Evolutionary conservation across 2,329 filamentous ascomycete species (phyloP).

Genomic region (Colletotrichum limetticola): DNA sequence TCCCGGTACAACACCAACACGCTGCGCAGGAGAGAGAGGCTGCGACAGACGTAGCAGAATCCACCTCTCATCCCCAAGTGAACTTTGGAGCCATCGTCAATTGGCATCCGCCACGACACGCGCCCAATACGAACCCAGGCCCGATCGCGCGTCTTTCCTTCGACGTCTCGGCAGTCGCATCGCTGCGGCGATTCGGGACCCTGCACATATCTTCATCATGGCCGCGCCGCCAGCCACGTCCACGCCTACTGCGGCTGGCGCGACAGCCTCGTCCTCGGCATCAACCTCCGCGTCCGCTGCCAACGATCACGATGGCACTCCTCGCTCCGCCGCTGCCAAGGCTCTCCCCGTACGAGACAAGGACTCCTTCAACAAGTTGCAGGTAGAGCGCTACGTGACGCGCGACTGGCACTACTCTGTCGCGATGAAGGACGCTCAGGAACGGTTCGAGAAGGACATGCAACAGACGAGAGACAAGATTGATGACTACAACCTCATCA

Average conservation of each 20-base stretch:
- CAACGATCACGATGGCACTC: slow-evolving; percentile 33
- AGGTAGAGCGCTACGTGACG: slow-evolving; percentile 64
- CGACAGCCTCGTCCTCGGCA: slow-evolving; percentile 46
- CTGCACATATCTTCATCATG: slow-evolving; percentile 49
- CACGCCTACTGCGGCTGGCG: slow-evolving; percentile 39
- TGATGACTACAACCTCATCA: slow-evolving; percentile 74
- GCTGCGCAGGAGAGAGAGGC: slow-evolving; percentile 25
- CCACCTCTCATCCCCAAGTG: slow-evolving; percentile 26
- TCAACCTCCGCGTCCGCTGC: slow-evolving; percentile 42
- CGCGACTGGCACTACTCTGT: slow-evolving; percentile 66
- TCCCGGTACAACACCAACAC: slow-evolving; percentile 31
- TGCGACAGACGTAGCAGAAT: slow-evolving; percentile 31
- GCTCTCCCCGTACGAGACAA: slow-evolving; percentile 61
- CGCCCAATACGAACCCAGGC: slow-evolving; percentile 19
- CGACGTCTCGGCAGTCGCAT: slow-evolving; percentile 41
- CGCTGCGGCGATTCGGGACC: slow-evolving; percentile 50
- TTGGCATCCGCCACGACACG: slow-evolving; percentile 33
- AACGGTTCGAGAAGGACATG: slow-evolving; percentile 66
- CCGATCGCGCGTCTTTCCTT: slow-evolving; percentile 10
- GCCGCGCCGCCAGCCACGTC: slow-evolving; percentile 54
- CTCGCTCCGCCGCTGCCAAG: slow-evolving; percentile 31
- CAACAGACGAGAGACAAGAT: slow-evolving; percentile 74
- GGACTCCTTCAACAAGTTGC: slow-evolving; percentile 63
- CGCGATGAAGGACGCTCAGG: slow-evolving; percentile 61
- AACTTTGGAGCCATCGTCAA: slow-evolving; percentile 31